phyloP scores from a whole-genome alignment of 768 basidiomycete species.

The Piloderma croceum region DNA sequence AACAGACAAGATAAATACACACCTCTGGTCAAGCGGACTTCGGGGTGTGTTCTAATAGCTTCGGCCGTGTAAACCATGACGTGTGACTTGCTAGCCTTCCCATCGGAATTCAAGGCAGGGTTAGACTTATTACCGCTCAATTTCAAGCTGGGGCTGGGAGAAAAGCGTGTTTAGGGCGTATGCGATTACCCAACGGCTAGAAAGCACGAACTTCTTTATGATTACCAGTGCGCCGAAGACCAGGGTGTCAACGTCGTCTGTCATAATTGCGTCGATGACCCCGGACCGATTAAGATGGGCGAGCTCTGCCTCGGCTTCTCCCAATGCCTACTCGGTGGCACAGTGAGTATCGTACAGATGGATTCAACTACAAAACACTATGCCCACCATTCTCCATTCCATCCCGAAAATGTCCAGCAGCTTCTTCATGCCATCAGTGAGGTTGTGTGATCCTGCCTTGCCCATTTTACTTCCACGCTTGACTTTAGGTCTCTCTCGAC shows the following conservation, averaged over 20 bases:
- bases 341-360: conserved; percentile 21
- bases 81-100: conserved; percentile 72
- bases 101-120: conserved; percentile 57
- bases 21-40: not conserved
- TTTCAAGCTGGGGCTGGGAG: conserved; percentile 56
- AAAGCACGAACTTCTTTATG: conserved; percentile 32
- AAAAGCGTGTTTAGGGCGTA: conserved; percentile 10
- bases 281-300: conserved; percentile 34
- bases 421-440: conserved; percentile 70
- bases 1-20: too few relatives aligned
- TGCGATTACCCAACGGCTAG: too few relatives aligned
- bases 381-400: conserved; percentile 62
- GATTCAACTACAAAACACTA: conserved; percentile 9
- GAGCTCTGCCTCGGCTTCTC: conserved; percentile 48
- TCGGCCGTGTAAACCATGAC: conserved; percentile 35
- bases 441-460: conserved; percentile 46
- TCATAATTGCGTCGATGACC: conserved; percentile 40
- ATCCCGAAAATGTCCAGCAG: conserved; percentile 79
- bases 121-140: conserved; percentile 68
- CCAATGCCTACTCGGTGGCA: conserved; percentile 54
- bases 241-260: conserved; percentile 44
- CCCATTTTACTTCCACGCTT: conserved; percentile 55
- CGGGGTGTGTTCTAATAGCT: not conserved
- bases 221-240: conserved; percentile 41
- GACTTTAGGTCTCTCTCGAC: conserved; percentile 1